Conservation (phyloP, 768 basidiomycete species). For the Agrocybe praecox region DNA sequence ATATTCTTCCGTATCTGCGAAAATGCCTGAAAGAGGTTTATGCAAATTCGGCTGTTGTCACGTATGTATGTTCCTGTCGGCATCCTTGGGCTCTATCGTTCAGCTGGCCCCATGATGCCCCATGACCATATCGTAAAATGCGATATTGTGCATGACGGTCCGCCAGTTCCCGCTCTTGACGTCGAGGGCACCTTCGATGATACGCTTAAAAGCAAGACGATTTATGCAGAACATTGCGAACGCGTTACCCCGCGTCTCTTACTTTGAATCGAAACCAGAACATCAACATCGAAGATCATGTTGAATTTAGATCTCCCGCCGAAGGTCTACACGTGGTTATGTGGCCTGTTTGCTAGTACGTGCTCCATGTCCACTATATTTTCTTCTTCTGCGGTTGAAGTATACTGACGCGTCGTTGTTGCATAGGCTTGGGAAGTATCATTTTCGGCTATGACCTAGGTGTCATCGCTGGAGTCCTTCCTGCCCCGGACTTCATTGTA, state of each 20-base stretch:
- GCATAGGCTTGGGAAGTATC: conserved; percentile 40
- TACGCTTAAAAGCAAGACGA: neutral
- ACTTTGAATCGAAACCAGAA: neutral
- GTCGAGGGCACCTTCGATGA: neutral
- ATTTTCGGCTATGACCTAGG: conserved; percentile 55
- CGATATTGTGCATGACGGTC: neutral
- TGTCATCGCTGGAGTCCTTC: conserved; percentile 49
- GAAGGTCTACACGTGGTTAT: conserved; percentile 57
- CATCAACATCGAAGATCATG: neutral
- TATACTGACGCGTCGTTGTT: neutral
- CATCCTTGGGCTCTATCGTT: no score
- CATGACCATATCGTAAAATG: neutral
- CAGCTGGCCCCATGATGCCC: neutral
- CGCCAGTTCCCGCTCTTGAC: neutral
- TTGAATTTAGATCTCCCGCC: conserved; percentile 37
- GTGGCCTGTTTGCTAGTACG: conserved; percentile 52
- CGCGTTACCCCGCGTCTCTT: no score
- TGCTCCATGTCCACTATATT: neutral
- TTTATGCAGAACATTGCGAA: no score
- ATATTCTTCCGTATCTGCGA: no score
- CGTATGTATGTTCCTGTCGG: no score
- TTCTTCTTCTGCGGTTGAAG: neutral
- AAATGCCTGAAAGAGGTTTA: no score
- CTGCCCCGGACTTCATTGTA: conserved; percentile 38
- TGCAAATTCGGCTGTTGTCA: no score